These are phyloP conservation scores for Trichoderma breve DNA, from an alignment of 2,329 filamentous ascomycete genomes.

Conservation along the genomic window DNA sequence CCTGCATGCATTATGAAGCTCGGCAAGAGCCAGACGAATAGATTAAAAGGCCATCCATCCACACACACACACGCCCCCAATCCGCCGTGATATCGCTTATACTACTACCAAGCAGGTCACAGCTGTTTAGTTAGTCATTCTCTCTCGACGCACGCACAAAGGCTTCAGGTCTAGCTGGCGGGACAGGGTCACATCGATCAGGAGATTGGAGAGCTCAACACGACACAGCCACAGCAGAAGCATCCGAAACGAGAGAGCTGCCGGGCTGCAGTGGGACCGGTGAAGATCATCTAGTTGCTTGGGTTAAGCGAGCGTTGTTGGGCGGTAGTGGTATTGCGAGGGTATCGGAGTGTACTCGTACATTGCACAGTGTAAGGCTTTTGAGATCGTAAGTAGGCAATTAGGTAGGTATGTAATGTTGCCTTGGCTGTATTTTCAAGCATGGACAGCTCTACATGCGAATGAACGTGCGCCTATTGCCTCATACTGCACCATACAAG, in stretches of 20 bases:
- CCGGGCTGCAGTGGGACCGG: conserved; percentile 8
- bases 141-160: background rate
- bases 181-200: background rate
- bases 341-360: background rate
- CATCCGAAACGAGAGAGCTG: conserved; percentile 6
- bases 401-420: background rate
- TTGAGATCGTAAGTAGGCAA: background rate
- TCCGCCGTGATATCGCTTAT: background rate
- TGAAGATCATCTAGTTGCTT: conserved; percentile 9
- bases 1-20: background rate
- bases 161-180: background rate
- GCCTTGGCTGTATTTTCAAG: background rate
- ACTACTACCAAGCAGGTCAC: background rate
- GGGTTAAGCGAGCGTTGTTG: conserved; percentile 8
- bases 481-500: background rate
- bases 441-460: background rate
- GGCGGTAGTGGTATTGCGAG: background rate
- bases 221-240: background rate
- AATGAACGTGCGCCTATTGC: background rate
- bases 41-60: background rate
- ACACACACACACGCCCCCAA: background rate
- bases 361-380: background rate
- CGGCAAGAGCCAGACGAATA: background rate
- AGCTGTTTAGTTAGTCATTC: background rate
- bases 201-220: background rate